phyloP scores from a whole-genome alignment of 768 basidiomycete species.

The Punctularia strigosozonata region DNA sequence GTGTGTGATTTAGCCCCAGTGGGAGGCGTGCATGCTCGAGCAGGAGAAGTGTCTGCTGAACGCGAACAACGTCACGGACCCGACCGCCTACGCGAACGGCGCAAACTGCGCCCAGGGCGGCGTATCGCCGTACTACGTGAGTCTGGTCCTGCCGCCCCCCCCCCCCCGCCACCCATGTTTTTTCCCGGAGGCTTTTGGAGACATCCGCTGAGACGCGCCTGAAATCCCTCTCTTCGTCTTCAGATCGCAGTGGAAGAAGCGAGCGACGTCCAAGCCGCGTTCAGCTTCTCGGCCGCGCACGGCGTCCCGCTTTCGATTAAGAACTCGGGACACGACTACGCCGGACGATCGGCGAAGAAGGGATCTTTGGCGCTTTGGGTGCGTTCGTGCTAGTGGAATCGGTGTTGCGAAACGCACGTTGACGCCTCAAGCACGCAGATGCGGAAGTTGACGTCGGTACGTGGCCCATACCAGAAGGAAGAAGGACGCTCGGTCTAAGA shows the following conservation, averaged over 20 bases:
- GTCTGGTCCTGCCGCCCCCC: conserved; percentile 3
- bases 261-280: conserved; percentile 15
- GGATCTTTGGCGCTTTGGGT: conserved; percentile 18
- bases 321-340: conserved; percentile 23
- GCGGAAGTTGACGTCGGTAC: too few relatives aligned
- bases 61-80: conserved; percentile 15
- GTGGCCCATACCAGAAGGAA: too few relatives aligned
- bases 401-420: too few relatives aligned
- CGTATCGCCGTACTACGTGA: conserved; percentile 16
- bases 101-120: conserved; percentile 15
- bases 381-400: conserved; percentile 1
- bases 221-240: too few relatives aligned
- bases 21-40: conserved; percentile 42
- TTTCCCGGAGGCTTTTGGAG: too few relatives aligned
- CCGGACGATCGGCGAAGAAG: conserved; percentile 16
- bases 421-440: too few relatives aligned
- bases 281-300: conserved; percentile 13
- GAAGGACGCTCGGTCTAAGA: too few relatives aligned
- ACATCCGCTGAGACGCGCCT: too few relatives aligned
- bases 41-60: conserved; percentile 37
- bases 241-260: conserved; percentile 15
- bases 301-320: conserved; percentile 17
- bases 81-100: conserved; percentile 7
- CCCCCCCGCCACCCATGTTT: neutral
- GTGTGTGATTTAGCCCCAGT: too few relatives aligned